A percentile compares a stretch with the other conserved stretches of the same genome.
Conservation (phyloP, 805 yeast species). For the Starmerella roubikii region DNA sequence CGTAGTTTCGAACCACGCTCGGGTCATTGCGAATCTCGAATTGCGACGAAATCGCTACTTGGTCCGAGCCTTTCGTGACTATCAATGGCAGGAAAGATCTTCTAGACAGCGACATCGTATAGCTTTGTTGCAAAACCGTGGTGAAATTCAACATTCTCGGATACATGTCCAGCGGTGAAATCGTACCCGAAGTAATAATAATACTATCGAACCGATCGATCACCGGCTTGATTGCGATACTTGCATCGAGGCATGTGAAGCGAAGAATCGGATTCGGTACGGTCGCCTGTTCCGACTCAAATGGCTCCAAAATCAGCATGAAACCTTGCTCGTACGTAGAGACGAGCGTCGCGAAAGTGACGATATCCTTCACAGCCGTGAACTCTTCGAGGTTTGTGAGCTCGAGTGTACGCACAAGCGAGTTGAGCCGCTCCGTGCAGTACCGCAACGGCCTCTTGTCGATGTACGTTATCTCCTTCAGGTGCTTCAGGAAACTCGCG, state of each 20-base stretch:
- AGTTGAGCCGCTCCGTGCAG: slow-evolving; percentile 80
- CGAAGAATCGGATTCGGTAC: slow-evolving; percentile 94
- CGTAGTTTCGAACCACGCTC: slow-evolving; percentile 92
- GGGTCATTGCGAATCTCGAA: slow-evolving; percentile 97
- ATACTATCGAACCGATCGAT: slow-evolving; percentile 87
- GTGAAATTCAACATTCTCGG: slow-evolving; percentile 92
- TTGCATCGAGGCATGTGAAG: slow-evolving; percentile 92
- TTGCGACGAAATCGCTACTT: slow-evolving; percentile 89
- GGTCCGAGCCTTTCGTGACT: slow-evolving; percentile 95
- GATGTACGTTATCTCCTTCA: slow-evolving; percentile 84
- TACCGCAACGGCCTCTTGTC: slow-evolving; percentile 84
- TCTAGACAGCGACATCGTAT: slow-evolving; percentile 88
- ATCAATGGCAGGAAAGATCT: slow-evolving; percentile 89
- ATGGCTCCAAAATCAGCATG: slow-evolving; percentile 83
- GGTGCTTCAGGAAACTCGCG: slow-evolving; percentile 75
- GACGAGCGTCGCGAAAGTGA: slow-evolving; percentile 90
- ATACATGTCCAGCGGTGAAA: slow-evolving; percentile 96
- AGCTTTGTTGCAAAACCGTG: slow-evolving; percentile 86
- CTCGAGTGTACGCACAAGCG: slow-evolving; percentile 80
- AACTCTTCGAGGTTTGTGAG: slow-evolving; percentile 81
- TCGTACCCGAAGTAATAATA: slow-evolving; percentile 93
- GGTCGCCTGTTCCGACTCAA: slow-evolving; percentile 84
- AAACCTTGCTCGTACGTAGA: slow-evolving; percentile 93
- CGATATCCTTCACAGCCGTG: slow-evolving; percentile 84
- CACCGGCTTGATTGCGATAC: slow-evolving; percentile 93